A percentile compares a stretch with the other conserved stretches of the same genome.
These are phyloP conservation scores for Margaritispora aquatica DNA, from an alignment of 495 filamentous ascomycete species.

Conservation along the genomic window DNA sequence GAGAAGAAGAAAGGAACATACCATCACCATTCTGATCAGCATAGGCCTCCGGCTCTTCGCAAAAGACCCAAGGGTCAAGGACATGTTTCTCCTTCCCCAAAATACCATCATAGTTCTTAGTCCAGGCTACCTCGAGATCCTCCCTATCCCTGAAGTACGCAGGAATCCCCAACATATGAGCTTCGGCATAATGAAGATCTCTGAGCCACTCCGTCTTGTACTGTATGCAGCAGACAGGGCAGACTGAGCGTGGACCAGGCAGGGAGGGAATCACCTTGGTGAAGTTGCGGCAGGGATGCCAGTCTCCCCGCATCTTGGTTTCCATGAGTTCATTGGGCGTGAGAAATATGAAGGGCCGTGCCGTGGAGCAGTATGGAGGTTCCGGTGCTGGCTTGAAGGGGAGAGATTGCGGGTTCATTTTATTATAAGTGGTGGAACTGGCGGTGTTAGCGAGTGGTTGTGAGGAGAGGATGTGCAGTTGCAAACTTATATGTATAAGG, in stretches of 20 bases:
- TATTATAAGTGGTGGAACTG: too few relatives aligned
- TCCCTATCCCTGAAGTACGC: background rate
- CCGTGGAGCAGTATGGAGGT: too few relatives aligned
- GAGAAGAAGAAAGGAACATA: background rate
- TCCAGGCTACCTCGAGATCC: background rate
- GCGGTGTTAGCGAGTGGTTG: too few relatives aligned
- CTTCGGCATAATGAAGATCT: background rate
- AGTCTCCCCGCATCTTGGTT: too few relatives aligned
- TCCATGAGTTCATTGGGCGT: too few relatives aligned
- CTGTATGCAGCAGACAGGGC: background rate
- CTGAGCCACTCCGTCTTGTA: too few relatives aligned
- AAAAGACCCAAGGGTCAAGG: background rate
- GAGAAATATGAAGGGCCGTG: too few relatives aligned
- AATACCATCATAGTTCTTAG: background rate
- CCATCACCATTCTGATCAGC: background rate
- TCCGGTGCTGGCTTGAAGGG: too few relatives aligned
- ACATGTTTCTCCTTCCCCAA: background rate
- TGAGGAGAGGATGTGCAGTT: too few relatives aligned
- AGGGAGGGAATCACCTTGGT: background rate
- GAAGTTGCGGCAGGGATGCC: too few relatives aligned
- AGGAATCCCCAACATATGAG: background rate
- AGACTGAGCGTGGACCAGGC: background rate
- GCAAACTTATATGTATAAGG: too few relatives aligned
- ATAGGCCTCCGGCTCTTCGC: background rate
- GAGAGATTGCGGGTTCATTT: too few relatives aligned